Percentiles rank a stretch among this genome's conserved stretches.
Evolutionary conservation across 169 alveolate genomes (phyloP).

Genomic region (Sarcocystis neurona): DNA sequence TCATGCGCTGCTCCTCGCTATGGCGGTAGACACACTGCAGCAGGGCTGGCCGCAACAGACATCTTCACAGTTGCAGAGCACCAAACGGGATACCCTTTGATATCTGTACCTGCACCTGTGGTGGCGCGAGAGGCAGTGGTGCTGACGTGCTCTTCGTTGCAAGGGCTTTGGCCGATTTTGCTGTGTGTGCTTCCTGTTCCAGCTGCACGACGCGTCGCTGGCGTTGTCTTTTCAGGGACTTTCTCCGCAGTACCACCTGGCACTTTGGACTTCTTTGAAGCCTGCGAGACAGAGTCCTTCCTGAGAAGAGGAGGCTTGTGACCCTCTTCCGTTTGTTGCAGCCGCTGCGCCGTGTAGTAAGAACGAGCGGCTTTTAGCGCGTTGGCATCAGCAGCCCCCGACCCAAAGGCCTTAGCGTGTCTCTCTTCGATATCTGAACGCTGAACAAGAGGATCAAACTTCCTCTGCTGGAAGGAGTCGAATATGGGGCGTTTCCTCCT

Average conservation of each 20-base stretch:
- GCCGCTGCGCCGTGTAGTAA: conserved; percentile 5
- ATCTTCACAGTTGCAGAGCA: too few relatives aligned
- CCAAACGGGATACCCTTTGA: too few relatives aligned
- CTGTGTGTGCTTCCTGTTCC: neutral
- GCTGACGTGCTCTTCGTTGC: neutral
- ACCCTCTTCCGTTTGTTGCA: neutral
- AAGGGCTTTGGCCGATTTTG: neutral
- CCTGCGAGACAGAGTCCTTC: neutral
- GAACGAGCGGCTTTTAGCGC: too few relatives aligned
- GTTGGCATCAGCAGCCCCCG: too few relatives aligned
- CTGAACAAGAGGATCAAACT: conserved; percentile 53
- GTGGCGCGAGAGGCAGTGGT: too few relatives aligned
- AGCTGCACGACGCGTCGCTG: neutral
- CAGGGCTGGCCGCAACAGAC: too few relatives aligned
- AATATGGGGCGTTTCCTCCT: conserved; percentile 16
- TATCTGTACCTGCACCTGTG: too few relatives aligned
- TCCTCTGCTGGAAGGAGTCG: conserved; percentile 57
- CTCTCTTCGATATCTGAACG: too few relatives aligned
- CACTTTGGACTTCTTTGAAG: neutral
- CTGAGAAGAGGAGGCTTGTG: neutral
- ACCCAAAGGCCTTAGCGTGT: too few relatives aligned
- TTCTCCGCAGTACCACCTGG: neutral
- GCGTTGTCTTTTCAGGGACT: neutral
- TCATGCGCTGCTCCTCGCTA: too few relatives aligned
- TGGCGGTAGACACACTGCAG: too few relatives aligned